phyloP scores from a whole-genome alignment of 192 early-diverging fungal genomes.

The Funneliformis geosporum region DNA sequence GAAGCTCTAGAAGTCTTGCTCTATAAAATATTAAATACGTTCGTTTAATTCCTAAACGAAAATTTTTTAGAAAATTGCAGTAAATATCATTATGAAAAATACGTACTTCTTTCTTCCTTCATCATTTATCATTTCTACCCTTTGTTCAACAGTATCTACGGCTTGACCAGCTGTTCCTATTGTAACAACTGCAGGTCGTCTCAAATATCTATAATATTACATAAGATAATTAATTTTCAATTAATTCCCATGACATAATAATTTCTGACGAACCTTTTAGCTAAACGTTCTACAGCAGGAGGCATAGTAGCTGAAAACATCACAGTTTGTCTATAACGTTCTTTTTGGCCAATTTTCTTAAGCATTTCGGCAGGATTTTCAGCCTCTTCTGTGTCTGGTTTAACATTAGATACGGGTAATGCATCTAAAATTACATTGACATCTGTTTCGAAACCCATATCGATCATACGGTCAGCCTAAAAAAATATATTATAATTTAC shows the following conservation, averaged over 20 bases:
- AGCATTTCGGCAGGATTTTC: slow-evolving; percentile 56
- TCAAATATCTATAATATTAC: slow-evolving; percentile 63
- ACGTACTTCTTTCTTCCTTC: slow-evolving; percentile 79
- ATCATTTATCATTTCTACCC: slow-evolving; percentile 88
- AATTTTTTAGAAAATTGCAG: not conserved
- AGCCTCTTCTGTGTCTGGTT: slow-evolving; percentile 78
- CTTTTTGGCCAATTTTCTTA: slow-evolving; percentile 37
- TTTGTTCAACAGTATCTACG: slow-evolving; percentile 94
- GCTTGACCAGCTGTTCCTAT: slow-evolving; percentile 97
- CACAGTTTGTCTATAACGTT: slow-evolving; percentile 85
- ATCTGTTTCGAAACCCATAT: slow-evolving; percentile 93
- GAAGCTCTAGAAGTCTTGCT: slow-evolving; percentile 74
- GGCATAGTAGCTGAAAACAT: slow-evolving; percentile 99
- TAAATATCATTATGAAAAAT: too few species aligned
- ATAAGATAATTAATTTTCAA: not conserved
- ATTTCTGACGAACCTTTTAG: slow-evolving; percentile 57
- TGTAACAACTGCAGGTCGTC: slow-evolving; percentile 89
- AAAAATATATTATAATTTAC: not conserved
- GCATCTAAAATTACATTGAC: slow-evolving; percentile 96
- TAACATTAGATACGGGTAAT: slow-evolving; percentile 86
- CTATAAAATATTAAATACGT: slow-evolving; percentile 38
- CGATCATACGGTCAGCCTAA: slow-evolving; percentile 89
- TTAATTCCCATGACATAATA: not conserved
- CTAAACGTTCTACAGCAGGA: slow-evolving; percentile 88
- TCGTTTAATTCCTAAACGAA: not conserved